Conservation (phyloP, 2,329 filamentous ascomycete species). For the Knufia petricola region DNA sequence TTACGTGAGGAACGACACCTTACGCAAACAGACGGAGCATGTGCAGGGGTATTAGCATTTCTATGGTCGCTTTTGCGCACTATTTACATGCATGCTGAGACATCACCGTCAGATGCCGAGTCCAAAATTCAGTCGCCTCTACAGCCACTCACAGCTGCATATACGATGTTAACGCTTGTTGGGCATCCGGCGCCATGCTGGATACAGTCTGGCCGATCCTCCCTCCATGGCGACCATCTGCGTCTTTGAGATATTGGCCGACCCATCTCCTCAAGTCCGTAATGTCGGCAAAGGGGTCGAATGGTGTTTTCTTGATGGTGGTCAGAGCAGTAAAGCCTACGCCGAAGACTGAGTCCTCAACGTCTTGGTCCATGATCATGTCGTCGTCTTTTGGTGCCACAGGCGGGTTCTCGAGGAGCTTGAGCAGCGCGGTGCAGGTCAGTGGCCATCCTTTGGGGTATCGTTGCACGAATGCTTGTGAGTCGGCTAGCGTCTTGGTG, state of each 20-base stretch:
- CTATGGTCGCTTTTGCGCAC: no score
- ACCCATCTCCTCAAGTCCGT: slow-evolving; percentile 76
- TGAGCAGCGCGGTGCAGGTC: slow-evolving; percentile 80
- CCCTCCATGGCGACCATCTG: slow-evolving; percentile 63
- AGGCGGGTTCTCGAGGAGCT: slow-evolving; percentile 81
- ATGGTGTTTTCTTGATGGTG: slow-evolving; percentile 66
- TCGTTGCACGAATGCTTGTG: slow-evolving; percentile 67
- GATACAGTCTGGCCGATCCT: slow-evolving; percentile 43
- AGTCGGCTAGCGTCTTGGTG: slow-evolving; percentile 84
- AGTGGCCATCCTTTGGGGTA: slow-evolving; percentile 86
- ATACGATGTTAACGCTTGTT: no score
- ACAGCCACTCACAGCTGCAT: no score
- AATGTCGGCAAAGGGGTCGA: slow-evolving; percentile 80
- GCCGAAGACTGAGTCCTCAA: slow-evolving; percentile 90
- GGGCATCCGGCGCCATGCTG: neutral
- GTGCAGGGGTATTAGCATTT: no score
- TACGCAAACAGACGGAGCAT: no score
- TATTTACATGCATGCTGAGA: no score
- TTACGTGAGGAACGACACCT: no score
- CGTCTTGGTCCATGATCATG: slow-evolving; percentile 73
- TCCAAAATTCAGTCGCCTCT: no score
- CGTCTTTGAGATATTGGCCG: slow-evolving; percentile 64
- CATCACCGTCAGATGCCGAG: no score
- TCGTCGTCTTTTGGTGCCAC: slow-evolving; percentile 62
- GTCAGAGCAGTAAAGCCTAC: slow-evolving; percentile 89